Evolutionary conservation across 2,329 filamentous ascomycete species (phyloP).

Genomic region (Penicillium sp.): DNA sequence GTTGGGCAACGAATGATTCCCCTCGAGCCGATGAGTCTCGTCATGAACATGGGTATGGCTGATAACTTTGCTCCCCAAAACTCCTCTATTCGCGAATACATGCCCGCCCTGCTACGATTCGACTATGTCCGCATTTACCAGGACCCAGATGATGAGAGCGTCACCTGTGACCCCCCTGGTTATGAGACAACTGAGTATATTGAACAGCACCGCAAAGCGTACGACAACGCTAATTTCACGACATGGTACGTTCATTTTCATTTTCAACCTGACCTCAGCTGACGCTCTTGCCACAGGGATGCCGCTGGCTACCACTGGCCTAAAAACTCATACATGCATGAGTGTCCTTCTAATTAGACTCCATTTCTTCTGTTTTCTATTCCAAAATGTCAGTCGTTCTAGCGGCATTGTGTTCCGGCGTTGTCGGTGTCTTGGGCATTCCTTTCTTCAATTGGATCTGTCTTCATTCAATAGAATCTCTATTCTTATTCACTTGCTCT

Average conservation of each 20-base stretch:
- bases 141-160: conserved; percentile 56
- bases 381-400: conserved; percentile 19
- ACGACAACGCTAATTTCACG: conserved; percentile 66
- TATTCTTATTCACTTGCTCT: background rate
- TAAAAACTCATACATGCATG: conserved; percentile 62
- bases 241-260: conserved; percentile 52
- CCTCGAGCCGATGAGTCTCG: conserved; percentile 66
- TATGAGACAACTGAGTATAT: conserved; percentile 72
- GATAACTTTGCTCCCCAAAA: conserved; percentile 66
- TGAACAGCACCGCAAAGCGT: conserved; percentile 60
- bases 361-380: conserved; percentile 5
- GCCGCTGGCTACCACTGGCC: conserved; percentile 61
- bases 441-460: conserved; percentile 2
- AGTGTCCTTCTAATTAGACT: conserved; percentile 44
- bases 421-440: conserved; percentile 18
- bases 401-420: conserved; percentile 33
- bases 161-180: conserved; percentile 69
- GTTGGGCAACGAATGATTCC: conserved; percentile 66
- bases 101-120: conserved; percentile 67
- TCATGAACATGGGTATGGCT: conserved; percentile 72
- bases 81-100: conserved; percentile 55
- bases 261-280: background rate
- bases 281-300: conserved; percentile 32
- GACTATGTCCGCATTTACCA: conserved; percentile 74
- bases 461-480: background rate